phyloP scores from a whole-genome alignment of 257 asterid genomes.

The Gentiana dahurica region DNA sequence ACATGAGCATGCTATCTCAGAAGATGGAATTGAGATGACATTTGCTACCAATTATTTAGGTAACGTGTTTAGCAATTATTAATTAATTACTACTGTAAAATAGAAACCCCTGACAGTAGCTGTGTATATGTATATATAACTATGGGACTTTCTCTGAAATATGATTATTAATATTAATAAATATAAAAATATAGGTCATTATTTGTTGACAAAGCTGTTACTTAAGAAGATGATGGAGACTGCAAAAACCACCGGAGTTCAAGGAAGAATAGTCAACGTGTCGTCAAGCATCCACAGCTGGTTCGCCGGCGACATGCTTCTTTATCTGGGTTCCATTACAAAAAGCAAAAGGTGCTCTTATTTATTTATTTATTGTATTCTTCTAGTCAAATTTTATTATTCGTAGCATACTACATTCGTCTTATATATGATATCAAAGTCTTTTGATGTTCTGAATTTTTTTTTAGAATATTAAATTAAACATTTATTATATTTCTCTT shows the following conservation, averaged over 20 bases:
- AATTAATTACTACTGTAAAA: neutral
- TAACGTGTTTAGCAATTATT: slow-evolving; percentile 1
- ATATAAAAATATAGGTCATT: slow-evolving; percentile 48
- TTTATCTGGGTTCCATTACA: slow-evolving; percentile 55
- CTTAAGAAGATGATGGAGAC: slow-evolving; percentile 63
- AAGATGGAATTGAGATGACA: slow-evolving; percentile 95
- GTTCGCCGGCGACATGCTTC: slow-evolving; percentile 78
- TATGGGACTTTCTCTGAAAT: neutral
- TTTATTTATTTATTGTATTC: neutral
- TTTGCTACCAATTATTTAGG: slow-evolving; percentile 92
- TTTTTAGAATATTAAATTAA: too few species aligned
- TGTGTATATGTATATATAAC: neutral
- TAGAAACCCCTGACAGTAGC: neutral
- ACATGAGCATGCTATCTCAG: slow-evolving; percentile 62
- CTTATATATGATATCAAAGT: too few species aligned
- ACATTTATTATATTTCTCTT: too few species aligned
- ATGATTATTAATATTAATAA: neutral
- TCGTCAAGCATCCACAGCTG: slow-evolving; percentile 82
- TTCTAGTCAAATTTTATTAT: too few species aligned
- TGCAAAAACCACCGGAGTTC: slow-evolving; percentile 43
- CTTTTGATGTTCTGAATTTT: too few species aligned
- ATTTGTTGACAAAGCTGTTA: slow-evolving; percentile 66
- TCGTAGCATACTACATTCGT: too few species aligned
- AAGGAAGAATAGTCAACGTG: slow-evolving; percentile 89
- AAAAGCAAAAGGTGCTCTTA: slow-evolving; percentile 47